Conservation (phyloP, 148 eudicot genomes). For the Euryodendron excelsum region DNA sequence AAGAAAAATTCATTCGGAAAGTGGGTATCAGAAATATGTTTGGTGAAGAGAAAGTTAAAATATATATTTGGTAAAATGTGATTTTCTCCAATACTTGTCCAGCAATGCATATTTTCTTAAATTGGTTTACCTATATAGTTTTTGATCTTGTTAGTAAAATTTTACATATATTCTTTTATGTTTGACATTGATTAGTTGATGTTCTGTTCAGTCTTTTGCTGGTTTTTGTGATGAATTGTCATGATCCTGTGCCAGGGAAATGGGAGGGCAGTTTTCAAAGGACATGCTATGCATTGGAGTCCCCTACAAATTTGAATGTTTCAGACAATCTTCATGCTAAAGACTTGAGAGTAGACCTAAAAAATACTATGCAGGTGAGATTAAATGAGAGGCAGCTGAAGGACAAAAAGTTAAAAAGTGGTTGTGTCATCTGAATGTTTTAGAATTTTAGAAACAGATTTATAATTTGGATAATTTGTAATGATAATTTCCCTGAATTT, state of each 20-base stretch:
- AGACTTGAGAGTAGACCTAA: slow-evolving; percentile 29
- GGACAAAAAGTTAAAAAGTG: background rate
- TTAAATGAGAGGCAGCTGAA: slow-evolving; percentile 3
- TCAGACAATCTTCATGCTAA: slow-evolving; percentile 16
- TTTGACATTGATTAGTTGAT: background rate
- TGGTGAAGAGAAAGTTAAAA: background rate
- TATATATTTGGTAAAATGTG: background rate
- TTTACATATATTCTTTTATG: background rate
- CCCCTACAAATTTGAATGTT: slow-evolving; percentile 12
- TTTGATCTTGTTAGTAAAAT: too few species aligned
- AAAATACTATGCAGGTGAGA: slow-evolving; percentile 46
- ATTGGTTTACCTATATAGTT: too few species aligned
- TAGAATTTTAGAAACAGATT: background rate
- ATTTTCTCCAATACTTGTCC: background rate
- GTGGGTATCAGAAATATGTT: background rate
- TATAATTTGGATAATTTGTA: background rate
- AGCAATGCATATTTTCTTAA: too few species aligned
- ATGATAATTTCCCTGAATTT: too few species aligned
- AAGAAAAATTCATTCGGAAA: background rate
- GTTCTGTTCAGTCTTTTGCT: background rate
- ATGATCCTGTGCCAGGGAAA: slow-evolving; percentile 49
- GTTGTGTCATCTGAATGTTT: background rate
- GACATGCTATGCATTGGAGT: slow-evolving; percentile 24
- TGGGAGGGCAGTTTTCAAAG: slow-evolving; percentile 27
- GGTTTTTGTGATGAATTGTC: slow-evolving; percentile 8